A percentile compares a stretch with the other conserved stretches of the same genome.
These are phyloP conservation scores for Butyriboletus loyo DNA, from an alignment of 768 basidiomycete genomes.

Conservation along the genomic window DNA sequence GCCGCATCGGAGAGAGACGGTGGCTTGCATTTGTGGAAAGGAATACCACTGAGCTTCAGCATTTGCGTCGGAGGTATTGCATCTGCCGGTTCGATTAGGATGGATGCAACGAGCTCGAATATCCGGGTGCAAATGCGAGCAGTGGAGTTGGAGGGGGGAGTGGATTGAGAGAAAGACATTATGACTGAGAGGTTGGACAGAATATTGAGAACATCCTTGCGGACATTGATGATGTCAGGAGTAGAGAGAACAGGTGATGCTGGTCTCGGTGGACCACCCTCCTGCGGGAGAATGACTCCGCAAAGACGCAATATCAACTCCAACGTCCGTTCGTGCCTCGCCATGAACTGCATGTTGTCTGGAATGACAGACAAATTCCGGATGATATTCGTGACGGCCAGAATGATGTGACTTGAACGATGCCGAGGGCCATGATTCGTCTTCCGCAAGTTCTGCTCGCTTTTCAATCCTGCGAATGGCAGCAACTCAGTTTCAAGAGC, in stretches of 20 bases:
- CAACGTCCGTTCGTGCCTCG: slow-evolving; percentile 60
- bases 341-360: slow-evolving; percentile 69
- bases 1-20: slow-evolving; percentile 67
- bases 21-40: slow-evolving; percentile 46
- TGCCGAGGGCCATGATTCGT: slow-evolving; percentile 54
- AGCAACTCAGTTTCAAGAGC: slow-evolving; percentile 56
- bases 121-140: slow-evolving; percentile 52
- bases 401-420: slow-evolving; percentile 60
- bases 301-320: slow-evolving; percentile 71
- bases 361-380: slow-evolving; percentile 78
- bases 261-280: slow-evolving; percentile 37
- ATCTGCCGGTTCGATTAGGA: slow-evolving; percentile 68
- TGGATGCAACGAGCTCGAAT: slow-evolving; percentile 69
- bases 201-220: slow-evolving; percentile 74
- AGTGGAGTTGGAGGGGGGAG: slow-evolving; percentile 40
- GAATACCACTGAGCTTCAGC: slow-evolving; percentile 50
- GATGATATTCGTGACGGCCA: slow-evolving; percentile 73
- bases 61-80: slow-evolving; percentile 58
- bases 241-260: slow-evolving; percentile 62
- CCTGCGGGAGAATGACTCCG: slow-evolving; percentile 37
- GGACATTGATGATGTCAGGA: slow-evolving; percentile 65
- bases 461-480: slow-evolving; percentile 56
- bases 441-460: slow-evolving; percentile 48
- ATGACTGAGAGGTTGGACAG: slow-evolving; percentile 57
- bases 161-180: slow-evolving; percentile 45